Conservation (phyloP, 2,329 filamentous ascomycete genomes). For the Bipolaris bicolor region DNA sequence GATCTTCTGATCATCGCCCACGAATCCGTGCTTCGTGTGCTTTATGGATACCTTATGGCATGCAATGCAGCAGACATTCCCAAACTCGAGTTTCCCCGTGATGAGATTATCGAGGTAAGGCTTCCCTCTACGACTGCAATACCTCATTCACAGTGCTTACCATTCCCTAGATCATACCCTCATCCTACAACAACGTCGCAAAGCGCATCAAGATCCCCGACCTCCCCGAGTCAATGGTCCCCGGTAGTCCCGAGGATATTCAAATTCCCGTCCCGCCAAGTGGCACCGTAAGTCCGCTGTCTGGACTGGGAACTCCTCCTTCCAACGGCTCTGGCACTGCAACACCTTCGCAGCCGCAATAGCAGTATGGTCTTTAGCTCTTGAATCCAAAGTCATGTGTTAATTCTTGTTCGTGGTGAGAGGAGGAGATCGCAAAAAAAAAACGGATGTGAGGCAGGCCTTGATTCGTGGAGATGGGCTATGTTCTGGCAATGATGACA, state of each 20-base stretch:
- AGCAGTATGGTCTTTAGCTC: slow-evolving; percentile 5
- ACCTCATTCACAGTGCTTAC: background rate
- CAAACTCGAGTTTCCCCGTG: slow-evolving; percentile 86
- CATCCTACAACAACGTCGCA: slow-evolving; percentile 95
- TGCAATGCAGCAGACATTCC: slow-evolving; percentile 96
- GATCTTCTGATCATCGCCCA: slow-evolving; percentile 98
- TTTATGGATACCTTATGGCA: slow-evolving; percentile 98
- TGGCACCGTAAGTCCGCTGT: slow-evolving; percentile 54
- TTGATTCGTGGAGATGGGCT: background rate
- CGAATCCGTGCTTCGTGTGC: slow-evolving; percentile 93
- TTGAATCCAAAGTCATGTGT: slow-evolving; percentile 13
- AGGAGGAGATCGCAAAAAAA: no score
- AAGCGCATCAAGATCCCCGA: slow-evolving; percentile 85
- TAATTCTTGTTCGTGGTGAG: slow-evolving; percentile 13
- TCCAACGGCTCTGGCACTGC: slow-evolving; percentile 7
- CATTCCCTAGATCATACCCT: slow-evolving; percentile 76
- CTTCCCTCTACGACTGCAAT: no score
- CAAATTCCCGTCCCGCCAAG: slow-evolving; percentile 74
- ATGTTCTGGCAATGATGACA: slow-evolving; percentile 1
- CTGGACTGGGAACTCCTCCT: slow-evolving; percentile 49
- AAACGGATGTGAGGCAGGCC: background rate
- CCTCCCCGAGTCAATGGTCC: slow-evolving; percentile 70
- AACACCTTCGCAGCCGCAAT: slow-evolving; percentile 3
- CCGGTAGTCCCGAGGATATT: slow-evolving; percentile 80
- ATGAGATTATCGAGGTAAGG: slow-evolving; percentile 89